Conservation (phyloP, 176 grass and related monocot genomes). For the Aegilops tauschii region DNA sequence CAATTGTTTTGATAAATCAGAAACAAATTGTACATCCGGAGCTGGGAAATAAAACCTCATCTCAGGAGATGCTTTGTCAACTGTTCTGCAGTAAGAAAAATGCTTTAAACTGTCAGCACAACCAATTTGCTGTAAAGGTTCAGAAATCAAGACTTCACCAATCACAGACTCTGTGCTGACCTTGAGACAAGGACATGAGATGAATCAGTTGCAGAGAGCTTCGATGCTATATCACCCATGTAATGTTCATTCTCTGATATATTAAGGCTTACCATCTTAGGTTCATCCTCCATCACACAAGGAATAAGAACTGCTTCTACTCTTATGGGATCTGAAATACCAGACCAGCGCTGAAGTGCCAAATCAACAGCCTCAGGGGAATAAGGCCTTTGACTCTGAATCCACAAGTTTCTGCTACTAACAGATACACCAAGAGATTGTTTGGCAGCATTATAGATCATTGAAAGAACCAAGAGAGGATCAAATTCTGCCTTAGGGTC, state of each 20-base stretch:
- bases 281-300: constrained; percentile 50
- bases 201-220: constrained; percentile 56
- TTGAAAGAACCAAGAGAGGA: constrained; percentile 56
- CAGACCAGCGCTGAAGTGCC: constrained; percentile 41
- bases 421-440: constrained; percentile 46
- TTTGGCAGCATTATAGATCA: constrained; percentile 73
- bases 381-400: constrained; percentile 55
- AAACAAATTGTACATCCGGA: constrained; percentile 46
- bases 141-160: constrained; percentile 1
- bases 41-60: constrained; percentile 78
- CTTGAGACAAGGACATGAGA: constrained; percentile 78
- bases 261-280: constrained; percentile 46
- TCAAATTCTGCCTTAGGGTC: constrained; percentile 60
- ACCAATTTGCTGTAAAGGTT: neutral
- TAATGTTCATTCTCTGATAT: constrained; percentile 64
- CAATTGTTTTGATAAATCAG: constrained; percentile 35
- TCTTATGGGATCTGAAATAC: constrained; percentile 30
- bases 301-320: constrained; percentile 64
- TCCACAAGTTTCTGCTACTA: constrained; percentile 39
- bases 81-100: constrained; percentile 62
- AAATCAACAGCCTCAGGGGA: constrained; percentile 46
- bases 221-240: constrained; percentile 67
- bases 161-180: constrained; percentile 32
- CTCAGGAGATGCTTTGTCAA: constrained; percentile 89
- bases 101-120: constrained; percentile 26